These are phyloP conservation scores for Gautieria morchelliformis DNA, from an alignment of 768 basidiomycete species.

Conservation along the genomic window DNA sequence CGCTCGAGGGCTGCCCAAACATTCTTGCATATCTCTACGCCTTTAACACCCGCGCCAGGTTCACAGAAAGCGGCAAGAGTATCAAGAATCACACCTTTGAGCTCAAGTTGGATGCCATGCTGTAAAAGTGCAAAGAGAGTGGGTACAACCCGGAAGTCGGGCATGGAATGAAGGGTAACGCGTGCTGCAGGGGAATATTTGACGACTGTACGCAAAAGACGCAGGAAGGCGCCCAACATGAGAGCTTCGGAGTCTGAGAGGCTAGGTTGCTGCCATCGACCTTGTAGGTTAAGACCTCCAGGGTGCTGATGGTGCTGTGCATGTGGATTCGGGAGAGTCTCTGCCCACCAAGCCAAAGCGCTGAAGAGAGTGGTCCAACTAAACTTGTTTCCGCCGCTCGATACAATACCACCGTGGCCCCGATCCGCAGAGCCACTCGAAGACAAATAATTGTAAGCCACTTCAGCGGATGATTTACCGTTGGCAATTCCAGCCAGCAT, in stretches of 20 bases:
- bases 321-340: slow-evolving; percentile 38
- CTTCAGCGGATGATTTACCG: slow-evolving; percentile 76
- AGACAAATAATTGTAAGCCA: slow-evolving; percentile 83
- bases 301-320: slow-evolving; percentile 27
- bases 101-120: slow-evolving; percentile 75
- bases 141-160: slow-evolving; percentile 72
- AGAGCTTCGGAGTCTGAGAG: slow-evolving; percentile 59
- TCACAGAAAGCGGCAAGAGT: slow-evolving; percentile 75
- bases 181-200: slow-evolving; percentile 70
- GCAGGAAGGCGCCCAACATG: slow-evolving; percentile 72
- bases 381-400: slow-evolving; percentile 37
- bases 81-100: slow-evolving; percentile 80
- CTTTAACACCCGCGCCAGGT: slow-evolving; percentile 62
- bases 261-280: slow-evolving; percentile 28
- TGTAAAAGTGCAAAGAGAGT: slow-evolving; percentile 73
- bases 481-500: slow-evolving; percentile 81
- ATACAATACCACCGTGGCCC: slow-evolving; percentile 49
- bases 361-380: slow-evolving; percentile 27
- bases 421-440: slow-evolving; percentile 31
- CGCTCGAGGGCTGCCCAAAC: slow-evolving; percentile 83
- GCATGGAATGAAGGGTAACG: slow-evolving; percentile 64
- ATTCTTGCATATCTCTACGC: slow-evolving; percentile 71
- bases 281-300: slow-evolving; percentile 17
- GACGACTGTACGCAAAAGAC: slow-evolving; percentile 67
- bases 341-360: slow-evolving; percentile 78